Conservation (phyloP, 2,329 filamentous ascomycete genomes). For the Graphiopsis chlorocephala region DNA sequence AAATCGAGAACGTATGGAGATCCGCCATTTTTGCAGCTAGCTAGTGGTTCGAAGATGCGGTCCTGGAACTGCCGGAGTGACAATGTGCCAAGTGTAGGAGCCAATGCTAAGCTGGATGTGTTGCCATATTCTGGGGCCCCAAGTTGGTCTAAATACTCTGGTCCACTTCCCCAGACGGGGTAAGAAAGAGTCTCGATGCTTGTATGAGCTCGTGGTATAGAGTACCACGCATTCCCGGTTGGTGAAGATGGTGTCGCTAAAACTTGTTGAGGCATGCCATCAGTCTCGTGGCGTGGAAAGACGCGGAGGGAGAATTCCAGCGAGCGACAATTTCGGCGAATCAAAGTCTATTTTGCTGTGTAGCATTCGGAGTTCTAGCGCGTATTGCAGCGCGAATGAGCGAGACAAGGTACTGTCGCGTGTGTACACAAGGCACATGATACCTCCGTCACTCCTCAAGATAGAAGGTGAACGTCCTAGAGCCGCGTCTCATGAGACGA, state of each 20-base stretch:
- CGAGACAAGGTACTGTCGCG: neutral
- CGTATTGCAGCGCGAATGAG: neutral
- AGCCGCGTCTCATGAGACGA: neutral
- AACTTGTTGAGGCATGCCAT: neutral
- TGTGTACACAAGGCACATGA: neutral
- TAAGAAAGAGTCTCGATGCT: neutral
- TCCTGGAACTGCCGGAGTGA: neutral
- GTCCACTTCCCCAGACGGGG: conserved; percentile 2
- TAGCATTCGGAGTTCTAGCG: neutral
- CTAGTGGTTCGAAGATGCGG: neutral
- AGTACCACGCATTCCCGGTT: neutral
- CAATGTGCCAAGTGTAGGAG: neutral
- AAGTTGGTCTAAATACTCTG: neutral
- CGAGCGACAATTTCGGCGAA: neutral
- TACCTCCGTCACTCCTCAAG: neutral
- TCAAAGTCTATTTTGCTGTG: neutral
- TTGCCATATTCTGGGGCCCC: neutral
- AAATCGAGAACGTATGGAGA: neutral
- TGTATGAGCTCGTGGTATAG: neutral
- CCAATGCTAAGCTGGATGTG: neutral
- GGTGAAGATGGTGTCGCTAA: neutral
- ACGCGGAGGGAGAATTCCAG: neutral
- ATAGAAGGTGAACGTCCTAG: neutral
- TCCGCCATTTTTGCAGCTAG: conserved; percentile 5
- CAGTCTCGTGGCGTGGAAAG: neutral